Evolutionary conservation across 2,329 filamentous ascomycete genomes (phyloP).

Genomic region (Diplodia intermedia): DNA sequence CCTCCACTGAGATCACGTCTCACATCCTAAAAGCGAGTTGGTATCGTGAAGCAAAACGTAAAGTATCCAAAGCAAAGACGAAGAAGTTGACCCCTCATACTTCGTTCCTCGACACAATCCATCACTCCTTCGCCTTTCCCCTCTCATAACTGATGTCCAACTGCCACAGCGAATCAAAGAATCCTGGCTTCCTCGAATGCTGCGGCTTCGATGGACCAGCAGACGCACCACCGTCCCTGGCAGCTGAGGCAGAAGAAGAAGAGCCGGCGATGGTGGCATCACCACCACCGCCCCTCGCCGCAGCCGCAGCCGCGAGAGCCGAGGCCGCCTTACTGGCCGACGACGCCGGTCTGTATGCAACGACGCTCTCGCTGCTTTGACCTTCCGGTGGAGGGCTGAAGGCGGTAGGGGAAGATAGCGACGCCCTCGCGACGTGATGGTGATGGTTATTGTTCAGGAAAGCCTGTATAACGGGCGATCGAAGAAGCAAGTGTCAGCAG

Average conservation of each 20-base stretch:
- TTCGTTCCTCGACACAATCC: neutral
- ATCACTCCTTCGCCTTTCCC: constrained; percentile 44
- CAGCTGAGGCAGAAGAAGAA: constrained; percentile 1
- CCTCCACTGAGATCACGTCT: neutral
- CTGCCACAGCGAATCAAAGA: constrained; percentile 51
- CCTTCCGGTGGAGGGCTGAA: neutral
- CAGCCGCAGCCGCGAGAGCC: constrained; percentile 13
- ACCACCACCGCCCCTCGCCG: neutral
- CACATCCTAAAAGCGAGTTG: neutral
- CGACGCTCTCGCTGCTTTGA: neutral
- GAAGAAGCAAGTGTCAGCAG: neutral
- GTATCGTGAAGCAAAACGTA: constrained; percentile 5
- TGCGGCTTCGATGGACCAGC: constrained; percentile 35
- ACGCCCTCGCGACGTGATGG: neutral
- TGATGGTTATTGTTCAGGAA: neutral
- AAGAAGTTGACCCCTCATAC: neutral
- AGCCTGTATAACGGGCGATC: neutral
- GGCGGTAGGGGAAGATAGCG: constrained; percentile 7
- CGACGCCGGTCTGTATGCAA: neutral
- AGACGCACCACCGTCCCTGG: neutral
- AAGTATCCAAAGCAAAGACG: neutral
- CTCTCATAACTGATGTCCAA: constrained; percentile 50
- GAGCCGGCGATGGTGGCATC: neutral
- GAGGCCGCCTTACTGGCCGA: constrained; percentile 16
- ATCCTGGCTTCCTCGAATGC: constrained; percentile 39